phyloP scores from a whole-genome alignment of 164 flowering plant species.

The Protea cynaroides region DNA sequence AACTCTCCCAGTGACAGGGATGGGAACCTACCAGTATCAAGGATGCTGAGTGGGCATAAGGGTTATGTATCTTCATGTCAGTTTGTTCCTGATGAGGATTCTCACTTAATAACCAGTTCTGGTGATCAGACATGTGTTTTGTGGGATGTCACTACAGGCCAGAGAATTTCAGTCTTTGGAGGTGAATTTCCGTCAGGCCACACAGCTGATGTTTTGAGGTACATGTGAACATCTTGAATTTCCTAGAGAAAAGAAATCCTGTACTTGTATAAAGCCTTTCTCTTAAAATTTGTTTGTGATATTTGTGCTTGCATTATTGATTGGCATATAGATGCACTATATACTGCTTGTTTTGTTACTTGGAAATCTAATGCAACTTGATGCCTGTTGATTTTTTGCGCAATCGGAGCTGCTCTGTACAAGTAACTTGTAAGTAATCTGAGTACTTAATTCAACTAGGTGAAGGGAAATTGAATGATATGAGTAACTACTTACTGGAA shows the following conservation, averaged over 20 bases:
- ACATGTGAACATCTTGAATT: slow-evolving; percentile 7
- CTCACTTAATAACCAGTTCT: slow-evolving; percentile 82
- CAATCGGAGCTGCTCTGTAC: too few relatives aligned
- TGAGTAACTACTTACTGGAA: too few relatives aligned
- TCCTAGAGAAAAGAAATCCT: background rate
- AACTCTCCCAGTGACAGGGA: slow-evolving; percentile 76
- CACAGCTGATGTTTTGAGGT: slow-evolving; percentile 90
- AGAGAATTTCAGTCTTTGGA: slow-evolving; percentile 87
- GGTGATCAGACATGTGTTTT: slow-evolving; percentile 94
- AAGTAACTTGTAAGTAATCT: too few relatives aligned
- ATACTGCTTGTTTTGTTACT: too few relatives aligned
- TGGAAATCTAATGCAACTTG: too few relatives aligned
- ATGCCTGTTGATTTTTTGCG: too few relatives aligned
- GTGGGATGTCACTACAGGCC: slow-evolving; percentile 96
- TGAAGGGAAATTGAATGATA: too few relatives aligned
- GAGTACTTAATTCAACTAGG: too few relatives aligned
- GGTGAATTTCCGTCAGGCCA: slow-evolving; percentile 99
- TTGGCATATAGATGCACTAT: too few relatives aligned
- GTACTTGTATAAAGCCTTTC: too few relatives aligned
- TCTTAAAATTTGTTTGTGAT: too few relatives aligned
- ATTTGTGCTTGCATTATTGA: too few relatives aligned
- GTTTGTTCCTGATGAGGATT: slow-evolving; percentile 87
- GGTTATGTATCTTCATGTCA: slow-evolving; percentile 93
- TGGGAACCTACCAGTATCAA: slow-evolving; percentile 69
- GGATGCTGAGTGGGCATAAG: slow-evolving; percentile 82